Evolutionary conservation across 140 eudicot species (phyloP).

Genomic region (Stevia rebaudiana): DNA sequence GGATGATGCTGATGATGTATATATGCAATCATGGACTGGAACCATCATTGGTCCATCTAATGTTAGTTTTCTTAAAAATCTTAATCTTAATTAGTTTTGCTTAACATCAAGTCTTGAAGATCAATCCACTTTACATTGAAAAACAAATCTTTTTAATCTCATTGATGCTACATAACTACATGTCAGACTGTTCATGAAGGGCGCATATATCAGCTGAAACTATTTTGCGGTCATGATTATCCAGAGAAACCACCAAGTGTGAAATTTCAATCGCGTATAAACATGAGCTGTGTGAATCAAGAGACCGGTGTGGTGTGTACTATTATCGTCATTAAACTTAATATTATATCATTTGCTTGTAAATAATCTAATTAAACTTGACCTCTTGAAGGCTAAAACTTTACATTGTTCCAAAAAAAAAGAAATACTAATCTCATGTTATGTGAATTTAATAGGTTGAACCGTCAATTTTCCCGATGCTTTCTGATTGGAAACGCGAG

Average conservation of each 20-base stretch:
- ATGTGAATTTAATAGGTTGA: conserved; percentile 49
- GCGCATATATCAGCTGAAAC: conserved; percentile 70
- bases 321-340: not conserved
- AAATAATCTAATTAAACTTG: not conserved
- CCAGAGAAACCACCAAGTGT: conserved; percentile 74
- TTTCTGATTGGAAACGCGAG: conserved; percentile 71
- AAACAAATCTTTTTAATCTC: not conserved
- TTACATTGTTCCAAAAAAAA: too few species aligned
- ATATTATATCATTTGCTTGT: conserved; percentile 4
- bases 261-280: conserved; percentile 57
- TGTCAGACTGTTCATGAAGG: conserved; percentile 77
- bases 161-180: not conserved
- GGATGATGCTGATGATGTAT: conserved; percentile 77
- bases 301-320: conserved; percentile 62
- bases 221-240: conserved; percentile 62
- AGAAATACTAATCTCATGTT: not conserved
- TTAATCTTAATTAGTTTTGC: not conserved
- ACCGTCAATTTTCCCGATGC: conserved; percentile 65
- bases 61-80: conserved; percentile 33
- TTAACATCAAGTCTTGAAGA: not conserved
- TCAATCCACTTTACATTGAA: not conserved
- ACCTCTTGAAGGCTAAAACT: not conserved
- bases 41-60: conserved; percentile 73
- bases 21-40: conserved; percentile 83
- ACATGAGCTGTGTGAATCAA: conserved; percentile 57